Percentiles rank a stretch among this genome's conserved stretches.
Evolutionary conservation across 2,329 filamentous ascomycete species (phyloP).

Genomic region (Epichloe gansuensis): DNA sequence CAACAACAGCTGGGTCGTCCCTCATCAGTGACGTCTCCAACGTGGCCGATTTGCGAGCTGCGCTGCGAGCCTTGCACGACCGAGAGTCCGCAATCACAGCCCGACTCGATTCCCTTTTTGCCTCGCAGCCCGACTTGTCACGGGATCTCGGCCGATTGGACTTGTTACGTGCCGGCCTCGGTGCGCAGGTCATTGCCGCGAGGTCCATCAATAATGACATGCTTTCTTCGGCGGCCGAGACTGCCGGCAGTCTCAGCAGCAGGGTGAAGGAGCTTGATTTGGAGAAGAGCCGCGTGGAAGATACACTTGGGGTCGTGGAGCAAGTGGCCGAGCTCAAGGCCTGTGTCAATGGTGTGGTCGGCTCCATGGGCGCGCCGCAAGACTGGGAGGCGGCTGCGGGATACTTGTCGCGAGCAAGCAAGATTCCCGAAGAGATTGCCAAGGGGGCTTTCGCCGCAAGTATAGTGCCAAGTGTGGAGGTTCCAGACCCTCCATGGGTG

Average conservation of each 20-base stretch:
- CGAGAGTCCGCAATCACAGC: constrained; percentile 64
- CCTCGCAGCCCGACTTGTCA: constrained; percentile 74
- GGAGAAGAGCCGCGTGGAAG: constrained; percentile 83
- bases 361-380: constrained; percentile 93
- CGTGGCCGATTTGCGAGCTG: constrained; percentile 65
- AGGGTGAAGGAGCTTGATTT: constrained; percentile 80
- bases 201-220: constrained; percentile 79
- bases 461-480: constrained; percentile 90
- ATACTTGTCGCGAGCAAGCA: constrained; percentile 72
- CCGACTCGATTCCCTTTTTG: constrained; percentile 62
- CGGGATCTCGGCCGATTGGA: constrained; percentile 81
- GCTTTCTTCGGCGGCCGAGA: constrained; percentile 74
- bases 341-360: constrained; percentile 85
- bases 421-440: constrained; percentile 68
- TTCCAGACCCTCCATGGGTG: constrained; percentile 77
- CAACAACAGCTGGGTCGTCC: constrained; percentile 15
- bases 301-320: constrained; percentile 83
- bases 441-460: constrained; percentile 77
- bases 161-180: constrained; percentile 74
- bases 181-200: constrained; percentile 72
- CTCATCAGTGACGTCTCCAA: constrained; percentile 64
- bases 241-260: constrained; percentile 71
- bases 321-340: constrained; percentile 95
- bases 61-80: constrained; percentile 60
- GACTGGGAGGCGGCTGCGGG: constrained; percentile 96